Conservation (phyloP, 225 moss, liverwort and hornwort species). For the Climacium dendroides region DNA sequence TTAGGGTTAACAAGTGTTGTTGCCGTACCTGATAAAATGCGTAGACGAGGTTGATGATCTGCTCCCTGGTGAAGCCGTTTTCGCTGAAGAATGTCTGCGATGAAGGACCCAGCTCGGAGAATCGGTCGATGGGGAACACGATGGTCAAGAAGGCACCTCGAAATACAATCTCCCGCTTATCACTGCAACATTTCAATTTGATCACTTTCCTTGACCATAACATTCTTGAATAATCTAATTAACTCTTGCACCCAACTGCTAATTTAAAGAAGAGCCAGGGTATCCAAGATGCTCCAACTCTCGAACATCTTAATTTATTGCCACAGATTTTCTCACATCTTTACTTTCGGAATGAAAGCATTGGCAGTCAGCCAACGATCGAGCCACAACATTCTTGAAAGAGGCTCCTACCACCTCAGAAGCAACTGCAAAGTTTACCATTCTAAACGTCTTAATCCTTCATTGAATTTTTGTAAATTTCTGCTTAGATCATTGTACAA, state of each 20-base stretch:
- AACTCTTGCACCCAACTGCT: neutral
- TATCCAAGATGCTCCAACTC: neutral
- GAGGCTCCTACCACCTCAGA: neutral
- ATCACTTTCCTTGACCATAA: neutral
- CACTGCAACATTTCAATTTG: slow-evolving; percentile 1
- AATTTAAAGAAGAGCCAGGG: neutral
- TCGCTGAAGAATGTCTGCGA: slow-evolving; percentile 45
- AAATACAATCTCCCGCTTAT: slow-evolving; percentile 46
- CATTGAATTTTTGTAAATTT: neutral
- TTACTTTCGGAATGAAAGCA: neutral
- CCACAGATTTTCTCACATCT: neutral
- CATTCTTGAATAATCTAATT: neutral
- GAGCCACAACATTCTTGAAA: neutral
- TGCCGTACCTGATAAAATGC: slow-evolving; percentile 31
- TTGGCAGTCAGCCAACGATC: neutral
- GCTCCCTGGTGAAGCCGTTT: slow-evolving; percentile 25
- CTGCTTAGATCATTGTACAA: neutral
- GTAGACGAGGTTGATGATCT: slow-evolving; percentile 27
- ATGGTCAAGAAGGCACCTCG: slow-evolving; percentile 42
- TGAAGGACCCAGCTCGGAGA: slow-evolving; percentile 48
- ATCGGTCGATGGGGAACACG: slow-evolving; percentile 47
- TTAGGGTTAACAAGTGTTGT: neutral
- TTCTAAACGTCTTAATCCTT: no score
- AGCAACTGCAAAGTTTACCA: neutral
- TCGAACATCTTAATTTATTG: neutral